Evolutionary conservation across 441 rosid genomes (phyloP).

Genomic region (Brassica hybrid): DNA sequence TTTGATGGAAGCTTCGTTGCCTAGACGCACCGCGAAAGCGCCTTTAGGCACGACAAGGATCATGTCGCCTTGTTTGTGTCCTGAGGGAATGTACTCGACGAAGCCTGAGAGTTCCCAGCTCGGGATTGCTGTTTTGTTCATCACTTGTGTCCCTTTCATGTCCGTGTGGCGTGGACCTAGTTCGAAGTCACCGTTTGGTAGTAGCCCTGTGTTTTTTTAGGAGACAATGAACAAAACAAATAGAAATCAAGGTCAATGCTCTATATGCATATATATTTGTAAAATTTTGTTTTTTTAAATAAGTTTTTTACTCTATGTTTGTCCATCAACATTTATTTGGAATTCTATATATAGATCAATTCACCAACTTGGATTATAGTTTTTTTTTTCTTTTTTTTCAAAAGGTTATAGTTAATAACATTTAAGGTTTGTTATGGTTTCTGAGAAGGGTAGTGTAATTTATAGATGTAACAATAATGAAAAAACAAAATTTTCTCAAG

Average conservation of each 20-base stretch:
- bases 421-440: not conserved
- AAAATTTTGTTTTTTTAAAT: no score
- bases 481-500: not conserved
- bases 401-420: not conserved
- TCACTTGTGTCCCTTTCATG: conserved; percentile 62
- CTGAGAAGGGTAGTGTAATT: not conserved
- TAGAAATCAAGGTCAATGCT: not conserved
- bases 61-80: conserved; percentile 80
- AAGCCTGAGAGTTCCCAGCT: conserved; percentile 61
- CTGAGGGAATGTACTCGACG: conserved; percentile 66
- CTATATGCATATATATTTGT: conserved; percentile 9
- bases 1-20: conserved; percentile 71
- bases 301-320: not conserved
- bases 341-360: not conserved
- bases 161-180: conserved; percentile 50
- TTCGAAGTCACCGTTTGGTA: conserved; percentile 70
- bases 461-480: no score
- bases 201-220: conserved; percentile 42
- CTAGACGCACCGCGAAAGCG: conserved; percentile 64
- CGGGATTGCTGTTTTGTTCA: conserved; percentile 52
- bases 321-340: not conserved
- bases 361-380: not conserved
- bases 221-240: not conserved
- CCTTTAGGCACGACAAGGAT: conserved; percentile 72
- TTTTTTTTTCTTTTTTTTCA: no score